These are phyloP conservation scores for Nannochloris sp. DNA, from an alignment of 139 green algal genomes.

Conservation along the genomic window DNA sequence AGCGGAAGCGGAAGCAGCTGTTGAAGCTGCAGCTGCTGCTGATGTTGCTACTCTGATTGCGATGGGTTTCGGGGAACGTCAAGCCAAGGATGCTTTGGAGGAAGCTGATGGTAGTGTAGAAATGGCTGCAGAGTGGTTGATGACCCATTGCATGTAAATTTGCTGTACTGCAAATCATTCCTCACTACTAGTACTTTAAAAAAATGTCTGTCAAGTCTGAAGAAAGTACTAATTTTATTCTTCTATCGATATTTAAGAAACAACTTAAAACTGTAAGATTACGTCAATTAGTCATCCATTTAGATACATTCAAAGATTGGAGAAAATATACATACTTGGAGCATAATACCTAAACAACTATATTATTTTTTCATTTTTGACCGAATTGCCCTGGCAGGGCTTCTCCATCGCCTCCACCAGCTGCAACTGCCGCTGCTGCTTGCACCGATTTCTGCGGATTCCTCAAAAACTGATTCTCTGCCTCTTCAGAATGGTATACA, in stretches of 20 bases:
- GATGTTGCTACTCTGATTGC: conserved; percentile 19
- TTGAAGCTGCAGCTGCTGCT: background rate
- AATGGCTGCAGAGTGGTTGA: conserved; percentile 56
- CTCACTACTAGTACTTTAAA: too few species aligned
- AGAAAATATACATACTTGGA: background rate
- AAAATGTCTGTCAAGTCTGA: too few species aligned
- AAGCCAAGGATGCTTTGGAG: conserved; percentile 55
- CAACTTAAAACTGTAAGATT: too few species aligned
- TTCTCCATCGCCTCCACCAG: background rate
- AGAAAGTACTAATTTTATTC: too few species aligned
- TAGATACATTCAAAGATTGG: background rate
- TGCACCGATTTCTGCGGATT: conserved; percentile 42
- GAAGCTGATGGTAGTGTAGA: conserved; percentile 48
- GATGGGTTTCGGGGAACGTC: conserved; percentile 61
- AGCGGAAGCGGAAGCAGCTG: background rate
- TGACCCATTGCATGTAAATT: conserved; percentile 31
- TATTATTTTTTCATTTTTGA: background rate
- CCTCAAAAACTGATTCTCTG: conserved; percentile 78
- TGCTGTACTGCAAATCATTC: too few species aligned
- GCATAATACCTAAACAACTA: too few species aligned
- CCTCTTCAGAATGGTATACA: conserved; percentile 96
- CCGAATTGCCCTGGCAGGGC: background rate
- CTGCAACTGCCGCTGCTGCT: background rate
- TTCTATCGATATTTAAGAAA: too few species aligned
- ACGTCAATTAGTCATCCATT: too few species aligned